Conservation (phyloP, 768 basidiomycete genomes). For the Phylloporus arenicola region DNA sequence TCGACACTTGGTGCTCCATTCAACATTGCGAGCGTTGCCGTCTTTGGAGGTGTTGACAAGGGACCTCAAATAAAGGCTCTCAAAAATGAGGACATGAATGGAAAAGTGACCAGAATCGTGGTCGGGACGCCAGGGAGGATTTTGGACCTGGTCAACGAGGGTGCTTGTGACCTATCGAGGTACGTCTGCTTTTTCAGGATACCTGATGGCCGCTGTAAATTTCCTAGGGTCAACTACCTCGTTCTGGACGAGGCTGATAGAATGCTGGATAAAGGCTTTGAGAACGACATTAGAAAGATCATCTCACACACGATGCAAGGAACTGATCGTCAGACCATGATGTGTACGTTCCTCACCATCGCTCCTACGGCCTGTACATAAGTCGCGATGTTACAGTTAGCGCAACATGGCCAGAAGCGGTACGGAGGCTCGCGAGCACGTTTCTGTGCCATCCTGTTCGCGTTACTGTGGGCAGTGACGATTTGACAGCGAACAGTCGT, state of each 20-base stretch:
- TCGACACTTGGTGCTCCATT: conserved; percentile 66
- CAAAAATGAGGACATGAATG: conserved; percentile 45
- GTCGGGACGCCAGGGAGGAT: conserved; percentile 95
- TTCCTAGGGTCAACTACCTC: conserved; percentile 72
- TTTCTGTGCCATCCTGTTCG: conserved; percentile 83
- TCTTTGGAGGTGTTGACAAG: conserved; percentile 96
- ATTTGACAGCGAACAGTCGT: conserved; percentile 87
- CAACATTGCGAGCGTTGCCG: conserved; percentile 74
- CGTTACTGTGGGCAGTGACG: conserved; percentile 93
- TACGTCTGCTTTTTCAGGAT: conserved; percentile 32
- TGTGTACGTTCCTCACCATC: conserved; percentile 60
- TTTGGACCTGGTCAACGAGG: conserved; percentile 86
- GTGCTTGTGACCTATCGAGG: conserved; percentile 75
- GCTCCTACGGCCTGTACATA: background rate
- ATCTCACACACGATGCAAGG: conserved; percentile 68
- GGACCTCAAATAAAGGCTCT: conserved; percentile 71
- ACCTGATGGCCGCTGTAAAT: background rate
- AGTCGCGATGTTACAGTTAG: conserved; percentile 54
- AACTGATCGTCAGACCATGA: conserved; percentile 80
- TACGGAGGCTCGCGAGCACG: conserved; percentile 80
- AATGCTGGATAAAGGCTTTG: conserved; percentile 98
- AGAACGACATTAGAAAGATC: conserved; percentile 92
- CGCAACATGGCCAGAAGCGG: conserved; percentile 97
- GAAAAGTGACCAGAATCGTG: conserved; percentile 64
- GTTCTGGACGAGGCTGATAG: conserved; percentile 97